A percentile compares a stretch with the other conserved stretches of the same genome.
phyloP scores from a whole-genome alignment of 1,139 yeast genomes.

The Sugiyamaella neomexicana region DNA sequence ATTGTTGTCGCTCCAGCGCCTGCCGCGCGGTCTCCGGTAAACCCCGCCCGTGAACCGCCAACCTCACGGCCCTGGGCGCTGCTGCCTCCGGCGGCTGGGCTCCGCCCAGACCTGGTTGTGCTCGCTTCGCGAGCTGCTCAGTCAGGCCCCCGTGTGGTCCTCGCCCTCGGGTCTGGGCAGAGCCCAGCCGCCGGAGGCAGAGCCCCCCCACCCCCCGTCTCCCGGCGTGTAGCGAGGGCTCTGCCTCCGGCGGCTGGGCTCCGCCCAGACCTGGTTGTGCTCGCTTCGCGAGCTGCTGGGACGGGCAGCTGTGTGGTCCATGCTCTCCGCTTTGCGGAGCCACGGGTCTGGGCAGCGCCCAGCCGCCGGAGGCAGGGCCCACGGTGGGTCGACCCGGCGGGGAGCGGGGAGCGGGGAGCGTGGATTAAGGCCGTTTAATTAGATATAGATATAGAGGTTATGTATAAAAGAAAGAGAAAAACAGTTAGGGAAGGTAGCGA shows the following conservation, averaged over 20 bases:
- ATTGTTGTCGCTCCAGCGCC: not conserved
- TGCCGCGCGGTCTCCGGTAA: not conserved
- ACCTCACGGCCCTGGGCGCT: too few species aligned
- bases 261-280: not conserved
- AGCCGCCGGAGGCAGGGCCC: not conserved
- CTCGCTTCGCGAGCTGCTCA: too few species aligned
- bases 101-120: too few species aligned
- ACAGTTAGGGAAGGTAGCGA: not conserved
- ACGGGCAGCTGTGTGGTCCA: not conserved
- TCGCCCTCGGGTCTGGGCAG: too few species aligned
- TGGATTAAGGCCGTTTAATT: not conserved
- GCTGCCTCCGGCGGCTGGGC: too few species aligned
- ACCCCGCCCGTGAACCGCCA: too few species aligned
- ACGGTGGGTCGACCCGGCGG: too few species aligned
- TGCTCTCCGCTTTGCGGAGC: not conserved
- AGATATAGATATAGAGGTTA: not conserved
- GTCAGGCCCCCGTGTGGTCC: too few species aligned
- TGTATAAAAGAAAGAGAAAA: not conserved
- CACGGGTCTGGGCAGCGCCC: not conserved
- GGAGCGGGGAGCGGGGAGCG: not conserved
- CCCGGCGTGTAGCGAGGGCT: too few species aligned
- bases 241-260: conserved; percentile 7
- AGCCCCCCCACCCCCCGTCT: too few species aligned
- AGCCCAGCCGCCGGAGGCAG: too few species aligned
- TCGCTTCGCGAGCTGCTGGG: not conserved